Evolutionary conservation across 805 yeast genomes (phyloP).

Genomic region (Saturnispora saitoi): DNA sequence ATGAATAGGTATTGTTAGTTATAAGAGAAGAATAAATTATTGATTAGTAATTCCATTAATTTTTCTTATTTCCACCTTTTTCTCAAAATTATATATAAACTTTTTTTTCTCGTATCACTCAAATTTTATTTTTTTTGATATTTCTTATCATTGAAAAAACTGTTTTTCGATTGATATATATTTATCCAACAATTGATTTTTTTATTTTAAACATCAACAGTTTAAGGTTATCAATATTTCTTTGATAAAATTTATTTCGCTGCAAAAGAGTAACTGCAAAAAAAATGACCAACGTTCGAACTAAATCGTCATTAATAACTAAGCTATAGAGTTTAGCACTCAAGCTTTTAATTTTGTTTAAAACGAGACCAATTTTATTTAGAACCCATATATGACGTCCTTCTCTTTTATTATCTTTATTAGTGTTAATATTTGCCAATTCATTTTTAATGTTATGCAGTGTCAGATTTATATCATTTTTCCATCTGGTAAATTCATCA

Average conservation of each 20-base stretch:
- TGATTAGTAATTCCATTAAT: background rate
- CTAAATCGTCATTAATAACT: background rate
- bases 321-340: background rate
- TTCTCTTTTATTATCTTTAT: background rate
- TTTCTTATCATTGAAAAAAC: background rate
- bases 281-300: background rate
- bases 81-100: too few relatives aligned
- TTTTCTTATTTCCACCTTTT: background rate
- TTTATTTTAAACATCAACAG: background rate
- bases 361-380: background rate
- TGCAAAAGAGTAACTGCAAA: background rate
- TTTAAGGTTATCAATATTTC: background rate
- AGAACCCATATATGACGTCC: background rate
- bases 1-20: background rate
- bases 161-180: background rate
- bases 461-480: slow-evolving; percentile 41
- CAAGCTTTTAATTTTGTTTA: background rate
- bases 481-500: slow-evolving; percentile 43
- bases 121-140: too few relatives aligned
- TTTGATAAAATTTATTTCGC: background rate
- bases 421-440: slow-evolving; percentile 14
- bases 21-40: background rate
- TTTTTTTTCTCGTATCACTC: too few relatives aligned
- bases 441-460: slow-evolving; percentile 39
- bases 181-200: background rate